Conservation (phyloP, 345 rosid species). For the Conringia planisiliqua region DNA sequence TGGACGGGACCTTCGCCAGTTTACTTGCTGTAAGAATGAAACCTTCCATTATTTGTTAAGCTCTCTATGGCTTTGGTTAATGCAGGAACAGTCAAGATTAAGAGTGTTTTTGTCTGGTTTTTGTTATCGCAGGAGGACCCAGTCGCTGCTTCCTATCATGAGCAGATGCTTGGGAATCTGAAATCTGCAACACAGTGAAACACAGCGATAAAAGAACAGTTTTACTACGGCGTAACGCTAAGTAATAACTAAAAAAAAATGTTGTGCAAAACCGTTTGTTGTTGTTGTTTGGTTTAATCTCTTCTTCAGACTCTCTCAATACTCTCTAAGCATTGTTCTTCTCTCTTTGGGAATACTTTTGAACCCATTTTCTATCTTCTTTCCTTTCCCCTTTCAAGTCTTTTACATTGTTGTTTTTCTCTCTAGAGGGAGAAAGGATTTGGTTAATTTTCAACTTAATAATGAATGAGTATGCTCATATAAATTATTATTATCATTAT, state of each 20-base stretch:
- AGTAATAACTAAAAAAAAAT: not conserved
- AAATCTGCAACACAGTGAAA: not conserved
- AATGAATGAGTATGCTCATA: not conserved
- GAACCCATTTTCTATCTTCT: not conserved
- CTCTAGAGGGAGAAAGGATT: not conserved
- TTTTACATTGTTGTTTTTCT: not conserved
- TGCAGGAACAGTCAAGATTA: not conserved
- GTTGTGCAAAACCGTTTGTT: not conserved
- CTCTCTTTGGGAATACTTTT: not conserved
- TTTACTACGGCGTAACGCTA: not conserved
- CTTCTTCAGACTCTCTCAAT: not conserved
- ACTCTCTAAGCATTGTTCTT: not conserved
- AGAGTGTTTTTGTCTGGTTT: not conserved
- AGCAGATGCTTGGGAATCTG: conserved; percentile 21
- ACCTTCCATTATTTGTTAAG: not conserved
- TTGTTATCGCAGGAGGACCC: conserved; percentile 24
- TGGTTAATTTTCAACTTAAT: conserved; percentile 3
- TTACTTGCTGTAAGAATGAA: conserved; percentile 30
- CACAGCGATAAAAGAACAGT: not conserved
- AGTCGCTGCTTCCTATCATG: not conserved
- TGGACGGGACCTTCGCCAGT: not conserved
- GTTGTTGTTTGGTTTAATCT: not conserved
- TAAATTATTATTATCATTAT: not conserved
- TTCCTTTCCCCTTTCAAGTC: not conserved
- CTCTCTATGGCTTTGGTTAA: not conserved